Percentiles rank a stretch among this genome's conserved stretches.
phyloP scores from a whole-genome alignment of 163 green algal genomes.

The Coccomyxa subellipsoidea region DNA sequence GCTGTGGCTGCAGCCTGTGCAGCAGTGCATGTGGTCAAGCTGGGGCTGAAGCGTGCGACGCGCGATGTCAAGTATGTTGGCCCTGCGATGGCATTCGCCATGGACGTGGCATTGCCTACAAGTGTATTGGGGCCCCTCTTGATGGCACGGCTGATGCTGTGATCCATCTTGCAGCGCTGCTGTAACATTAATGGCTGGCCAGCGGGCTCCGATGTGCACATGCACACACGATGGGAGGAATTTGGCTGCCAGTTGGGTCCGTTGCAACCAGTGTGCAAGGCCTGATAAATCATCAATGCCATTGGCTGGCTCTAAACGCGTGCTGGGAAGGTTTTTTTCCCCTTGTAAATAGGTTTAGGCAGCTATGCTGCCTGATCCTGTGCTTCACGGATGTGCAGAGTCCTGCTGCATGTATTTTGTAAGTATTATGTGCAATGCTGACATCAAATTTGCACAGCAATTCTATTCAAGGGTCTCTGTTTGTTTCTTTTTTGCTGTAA shows the following conservation, averaged over 20 bases:
- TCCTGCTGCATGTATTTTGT: background rate
- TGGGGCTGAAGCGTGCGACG: background rate
- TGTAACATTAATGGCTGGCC: background rate
- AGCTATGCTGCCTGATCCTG: no score
- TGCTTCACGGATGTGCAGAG: background rate
- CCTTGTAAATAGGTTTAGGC: no score
- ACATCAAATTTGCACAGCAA: no score
- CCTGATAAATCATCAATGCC: no score
- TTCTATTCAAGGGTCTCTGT: no score
- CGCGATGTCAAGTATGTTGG: background rate
- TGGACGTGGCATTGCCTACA: slow-evolving; percentile 4
- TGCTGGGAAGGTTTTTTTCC: no score
- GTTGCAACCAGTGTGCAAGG: no score
- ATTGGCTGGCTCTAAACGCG: no score
- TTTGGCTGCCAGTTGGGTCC: no score
- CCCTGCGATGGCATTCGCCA: background rate
- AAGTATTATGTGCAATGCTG: background rate
- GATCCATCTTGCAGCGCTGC: background rate
- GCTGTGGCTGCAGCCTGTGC: background rate
- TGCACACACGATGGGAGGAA: no score
- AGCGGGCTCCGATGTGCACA: no score
- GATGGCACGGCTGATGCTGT: background rate
- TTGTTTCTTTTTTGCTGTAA: no score
- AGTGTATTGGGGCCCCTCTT: slow-evolving; percentile 1
- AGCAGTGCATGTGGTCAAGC: background rate